Base-by-base conservation (phyloP, 2,329 filamentous ascomycete genomes). In the Colletotrichum endophyticum region DNA sequence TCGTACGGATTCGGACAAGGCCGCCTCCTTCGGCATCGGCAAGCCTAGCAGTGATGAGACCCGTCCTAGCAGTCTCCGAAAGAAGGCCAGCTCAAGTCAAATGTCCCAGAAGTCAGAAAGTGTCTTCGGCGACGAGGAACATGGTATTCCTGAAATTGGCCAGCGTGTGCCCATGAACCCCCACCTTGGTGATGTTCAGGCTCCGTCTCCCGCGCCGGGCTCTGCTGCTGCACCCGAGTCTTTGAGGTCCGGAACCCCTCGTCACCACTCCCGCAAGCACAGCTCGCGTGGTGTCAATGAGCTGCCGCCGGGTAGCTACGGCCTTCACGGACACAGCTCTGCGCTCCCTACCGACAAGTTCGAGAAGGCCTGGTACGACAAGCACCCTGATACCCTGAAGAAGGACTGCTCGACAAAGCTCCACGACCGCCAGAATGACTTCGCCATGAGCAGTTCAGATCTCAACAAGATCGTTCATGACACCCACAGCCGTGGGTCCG, bases 101-200 rank as follows among this genome's bases (percentile, higher is more conserved):
- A 83, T 88, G 49, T 89, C 89, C 57, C 86, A 93, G 78, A 82
- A 86, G 56, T 76, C 70, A 9, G 73, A 77, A 32, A 75, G 72
- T 32, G 70, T 73, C 64, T 78, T 78, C 13, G 77, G 74, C 27
- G 94, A 94, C 22, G 94, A 96, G 62, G 95, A 97, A 78, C 93
- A 96, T 72, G 96, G 96, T 27, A 98, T 98, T 80, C 96, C 96
- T 3, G 95, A 98, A 83, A 97, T 98, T 79, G 96, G 96, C 64
- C 92, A 95, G 81, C 94, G 96, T 82, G 96, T 99, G 53, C 97
- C 97, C 66, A 97, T 99, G 95, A 94, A 97, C 83, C 94, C 94
- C 70, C 92, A 97, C 83, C 95, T 97, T 59, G 97, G 97, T 77
- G 96, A 99, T 83, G 97, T 99, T 12, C 97, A 99, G 86, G 97